phyloP scores from a whole-genome alignment of 1,284 basidiomycete species.

The Moesziomyces globuligerus region DNA sequence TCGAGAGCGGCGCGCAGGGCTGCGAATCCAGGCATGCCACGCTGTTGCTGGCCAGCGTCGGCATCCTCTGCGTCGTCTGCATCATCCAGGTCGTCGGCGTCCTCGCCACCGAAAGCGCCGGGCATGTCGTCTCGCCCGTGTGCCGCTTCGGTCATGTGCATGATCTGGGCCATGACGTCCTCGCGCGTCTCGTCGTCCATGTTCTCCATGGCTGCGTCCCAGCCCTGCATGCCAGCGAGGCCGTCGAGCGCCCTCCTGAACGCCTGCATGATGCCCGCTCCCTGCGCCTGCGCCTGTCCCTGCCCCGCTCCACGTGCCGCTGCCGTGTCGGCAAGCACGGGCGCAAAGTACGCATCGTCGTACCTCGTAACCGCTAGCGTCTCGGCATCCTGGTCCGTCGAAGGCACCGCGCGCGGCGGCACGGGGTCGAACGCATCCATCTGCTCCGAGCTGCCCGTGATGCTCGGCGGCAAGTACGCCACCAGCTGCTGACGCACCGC shows the following conservation, averaged over 20 bases:
- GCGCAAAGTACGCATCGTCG: slow-evolving; percentile 61
- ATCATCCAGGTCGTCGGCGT: slow-evolving; percentile 5
- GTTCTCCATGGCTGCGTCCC: slow-evolving; percentile 50
- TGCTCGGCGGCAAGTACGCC: slow-evolving; percentile 53
- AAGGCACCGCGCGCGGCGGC: slow-evolving; percentile 44
- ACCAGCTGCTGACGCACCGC: slow-evolving; percentile 56
- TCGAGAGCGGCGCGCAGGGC: slow-evolving; percentile 36
- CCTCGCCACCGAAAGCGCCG: slow-evolving; percentile 31
- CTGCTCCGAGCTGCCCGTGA: slow-evolving; percentile 48
- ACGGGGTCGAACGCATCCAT: slow-evolving; percentile 64
- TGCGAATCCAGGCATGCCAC: slow-evolving; percentile 23
- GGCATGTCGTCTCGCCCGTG: slow-evolving; percentile 23
- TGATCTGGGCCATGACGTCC: slow-evolving; percentile 53
- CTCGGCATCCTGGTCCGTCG: slow-evolving; percentile 15
- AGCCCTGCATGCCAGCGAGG: slow-evolving; percentile 29
- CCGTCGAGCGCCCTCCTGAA: slow-evolving; percentile 39
- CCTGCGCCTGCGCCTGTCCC: slow-evolving; percentile 1
- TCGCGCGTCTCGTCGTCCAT: slow-evolving; percentile 60
- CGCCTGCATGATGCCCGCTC: slow-evolving; percentile 26
- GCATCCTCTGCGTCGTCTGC: slow-evolving; percentile 9
- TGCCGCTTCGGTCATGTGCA: slow-evolving; percentile 36
- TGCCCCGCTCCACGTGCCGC: slow-evolving; percentile 1
- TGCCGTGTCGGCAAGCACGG: slow-evolving; percentile 12
- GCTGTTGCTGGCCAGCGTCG: slow-evolving; percentile 7
- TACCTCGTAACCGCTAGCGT: slow-evolving; percentile 43